These are phyloP conservation scores for Diddensiella transvaalensis DNA, from an alignment of 805 yeast genomes.

Conservation along the genomic window DNA sequence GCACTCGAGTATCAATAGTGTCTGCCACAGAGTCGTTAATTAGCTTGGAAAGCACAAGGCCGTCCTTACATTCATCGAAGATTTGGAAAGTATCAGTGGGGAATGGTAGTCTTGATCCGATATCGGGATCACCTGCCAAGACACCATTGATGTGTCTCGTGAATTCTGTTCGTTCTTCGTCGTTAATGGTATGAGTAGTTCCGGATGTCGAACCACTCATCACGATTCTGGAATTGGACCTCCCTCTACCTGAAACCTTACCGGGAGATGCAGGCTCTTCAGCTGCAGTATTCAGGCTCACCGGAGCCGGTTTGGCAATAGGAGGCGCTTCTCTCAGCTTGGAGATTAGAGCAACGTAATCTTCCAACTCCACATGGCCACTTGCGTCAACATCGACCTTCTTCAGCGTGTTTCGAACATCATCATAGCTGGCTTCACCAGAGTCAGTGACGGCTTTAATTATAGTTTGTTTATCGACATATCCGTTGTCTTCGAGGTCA, in stretches of 20 bases:
- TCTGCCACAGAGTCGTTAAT: constrained; percentile 98
- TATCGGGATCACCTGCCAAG: constrained; percentile 79
- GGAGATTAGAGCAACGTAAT: constrained; percentile 79
- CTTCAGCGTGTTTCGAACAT: constrained; percentile 89
- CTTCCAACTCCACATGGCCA: constrained; percentile 95
- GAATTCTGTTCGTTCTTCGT: constrained; percentile 93
- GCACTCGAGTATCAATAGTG: constrained; percentile 95
- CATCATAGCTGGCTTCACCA: constrained; percentile 84
- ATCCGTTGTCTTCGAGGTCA: constrained; percentile 89
- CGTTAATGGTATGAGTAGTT: constrained; percentile 93
- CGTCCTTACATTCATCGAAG: constrained; percentile 95
- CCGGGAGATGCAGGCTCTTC: constrained; percentile 17
- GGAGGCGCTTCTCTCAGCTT: constrained; percentile 57
- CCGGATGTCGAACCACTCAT: constrained; percentile 87
- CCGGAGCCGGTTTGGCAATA: constrained; percentile 7
- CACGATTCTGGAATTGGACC: constrained; percentile 51
- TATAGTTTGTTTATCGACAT: constrained; percentile 87
- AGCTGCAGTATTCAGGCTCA: constrained; percentile 5
- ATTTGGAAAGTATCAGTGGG: constrained; percentile 92
- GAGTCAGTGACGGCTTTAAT: constrained; percentile 75
- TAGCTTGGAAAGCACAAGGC: constrained; percentile 84
- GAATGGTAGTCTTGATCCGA: constrained; percentile 83
- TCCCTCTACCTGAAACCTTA: constrained; percentile 8
- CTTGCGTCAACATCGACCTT: constrained; percentile 91
- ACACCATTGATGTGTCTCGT: constrained; percentile 94